These are phyloP conservation scores for Leccinum uliginosum DNA, from an alignment of 768 basidiomycete species.

Conservation along the genomic window DNA sequence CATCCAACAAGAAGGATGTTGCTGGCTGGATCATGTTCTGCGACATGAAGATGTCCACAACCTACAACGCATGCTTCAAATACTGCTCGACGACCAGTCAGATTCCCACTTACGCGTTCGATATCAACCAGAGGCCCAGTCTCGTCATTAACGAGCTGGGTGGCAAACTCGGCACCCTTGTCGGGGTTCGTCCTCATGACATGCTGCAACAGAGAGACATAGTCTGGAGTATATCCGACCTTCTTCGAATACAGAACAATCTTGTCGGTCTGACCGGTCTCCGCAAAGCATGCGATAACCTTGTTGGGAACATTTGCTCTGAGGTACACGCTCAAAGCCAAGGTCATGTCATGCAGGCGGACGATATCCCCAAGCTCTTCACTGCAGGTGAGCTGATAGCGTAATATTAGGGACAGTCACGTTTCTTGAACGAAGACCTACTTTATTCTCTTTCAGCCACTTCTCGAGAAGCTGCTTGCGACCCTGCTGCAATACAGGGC, in stretches of 20 bases:
- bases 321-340: slow-evolving; percentile 95
- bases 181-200: slow-evolving; percentile 95
- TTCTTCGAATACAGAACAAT: slow-evolving; percentile 98
- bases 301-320: slow-evolving; percentile 98
- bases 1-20: slow-evolving; percentile 95
- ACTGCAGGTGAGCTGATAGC: slow-evolving; percentile 83
- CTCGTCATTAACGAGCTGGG: slow-evolving; percentile 91
- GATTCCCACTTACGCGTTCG: slow-evolving; percentile 60
- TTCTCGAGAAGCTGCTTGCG: slow-evolving; percentile 97
- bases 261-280: slow-evolving; percentile 98
- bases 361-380: slow-evolving; percentile 99
- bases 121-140: slow-evolving; percentile 87
- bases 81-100: not conserved
- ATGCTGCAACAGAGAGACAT: slow-evolving; percentile 88
- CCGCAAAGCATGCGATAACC: slow-evolving; percentile 98
- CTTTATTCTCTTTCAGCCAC: slow-evolving; percentile 99
- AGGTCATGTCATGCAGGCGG: slow-evolving; percentile 90
- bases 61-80: slow-evolving; percentile 37
- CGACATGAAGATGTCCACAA: slow-evolving; percentile 99
- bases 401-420: slow-evolving; percentile 9
- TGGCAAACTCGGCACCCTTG: slow-evolving; percentile 98
- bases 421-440: slow-evolving; percentile 23
- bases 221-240: slow-evolving; percentile 91
- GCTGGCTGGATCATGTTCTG: slow-evolving; percentile 99
- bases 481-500: slow-evolving; percentile 93